Base-by-base conservation (phyloP, 441 rosid genomes). In the Pelargonium cotyledonis region DNA sequence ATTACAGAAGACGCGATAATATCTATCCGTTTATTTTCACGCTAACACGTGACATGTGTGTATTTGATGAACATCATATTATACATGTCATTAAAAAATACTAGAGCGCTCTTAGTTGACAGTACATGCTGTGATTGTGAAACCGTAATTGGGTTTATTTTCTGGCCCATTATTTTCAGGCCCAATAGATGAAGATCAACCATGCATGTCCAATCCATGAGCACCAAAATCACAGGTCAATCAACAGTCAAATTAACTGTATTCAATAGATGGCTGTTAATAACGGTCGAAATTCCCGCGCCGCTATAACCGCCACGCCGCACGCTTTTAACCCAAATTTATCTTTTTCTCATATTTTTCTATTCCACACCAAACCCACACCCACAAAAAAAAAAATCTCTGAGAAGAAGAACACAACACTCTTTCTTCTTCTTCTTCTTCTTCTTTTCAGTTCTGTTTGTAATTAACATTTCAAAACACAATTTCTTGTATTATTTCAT, bases 271-370 rank as follows among this genome's bases (percentile, higher is more conserved):
- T 5, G 23, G 61, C 9, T 15, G 61, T 55, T 18, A 46, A 16
- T 65, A 15, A 65, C 10, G 46, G 19, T 65, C 23, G 67, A 31
- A 44, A 40, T 14, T 41, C 51, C 29, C 18, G 26, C 51, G n/a
- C 68, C 68, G 41, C 21, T 3, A 41, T 65, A 65, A 19, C 53
- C 51, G 68, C 68, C 51, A 38, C 16, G 26, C 47, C 68, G 41
- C 14, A 61, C 64, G 35, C 64, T 19, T 12, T 18, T 9, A 9
- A 21, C 11, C 64, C 64, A 23, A 61, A 61, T 11, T 23, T 26
- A 19, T 9, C 38, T 21, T 26, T 61, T 29, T 21, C 35, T 26
- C 4, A 8, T 10, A 15, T 26, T 8, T 61, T 11, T 6, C 23
- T 61, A 61, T 49, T 10, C 55, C 15, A 0, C 15, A 10, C 6